Base-by-base conservation (phyloP, 140 eudicot genomes). In the Senecio squalidus region DNA sequence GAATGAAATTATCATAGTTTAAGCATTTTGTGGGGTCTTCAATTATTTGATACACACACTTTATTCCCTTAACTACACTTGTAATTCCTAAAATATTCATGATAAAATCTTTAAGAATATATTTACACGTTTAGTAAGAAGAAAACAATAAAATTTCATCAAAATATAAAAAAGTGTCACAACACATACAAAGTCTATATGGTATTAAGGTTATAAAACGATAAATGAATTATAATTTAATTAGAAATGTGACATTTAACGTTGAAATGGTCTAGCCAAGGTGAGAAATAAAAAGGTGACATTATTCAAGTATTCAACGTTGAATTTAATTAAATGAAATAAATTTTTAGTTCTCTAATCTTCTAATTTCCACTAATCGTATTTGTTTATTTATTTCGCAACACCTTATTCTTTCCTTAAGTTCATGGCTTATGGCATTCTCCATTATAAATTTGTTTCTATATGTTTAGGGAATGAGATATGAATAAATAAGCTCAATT, bases 11-110 rank as follows among this genome's bases (percentile, higher is more conserved):
- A 71, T 43, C 45, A 30, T 57, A 34, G 30, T 58, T n/a, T 59
- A 36, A 64, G 22, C 47, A 34, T 55, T 64, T 64, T 55, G 72
- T 72, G 66, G 77, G 77, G 77, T 55, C 67, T 55, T 72, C 77
- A 64, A 72, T 64, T 72, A 72, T 72, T 72, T 64, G 67, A 62
- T 54, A 55, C 33, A 33, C 51, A 60, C 72, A 21, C 77, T 56
- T 72, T 72, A 45, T 72, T 21, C 65, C 70, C 40, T 33, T 66
- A 56, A 64, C 61, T 54, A 60, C 61, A 72, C 72, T 25, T 64
- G 61, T 38, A 72, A 71, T 58, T 49, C 30, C 53, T 46, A 72
- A 63, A 64, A 24, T 23, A 71, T 18, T 45, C 53, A 54, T 47
- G 49, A 28, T 45, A n/a, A 55, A 71, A 43, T 43, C 44, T 4